phyloP scores from a whole-genome alignment of 768 basidiomycete genomes.

The Mycena maculata region DNA sequence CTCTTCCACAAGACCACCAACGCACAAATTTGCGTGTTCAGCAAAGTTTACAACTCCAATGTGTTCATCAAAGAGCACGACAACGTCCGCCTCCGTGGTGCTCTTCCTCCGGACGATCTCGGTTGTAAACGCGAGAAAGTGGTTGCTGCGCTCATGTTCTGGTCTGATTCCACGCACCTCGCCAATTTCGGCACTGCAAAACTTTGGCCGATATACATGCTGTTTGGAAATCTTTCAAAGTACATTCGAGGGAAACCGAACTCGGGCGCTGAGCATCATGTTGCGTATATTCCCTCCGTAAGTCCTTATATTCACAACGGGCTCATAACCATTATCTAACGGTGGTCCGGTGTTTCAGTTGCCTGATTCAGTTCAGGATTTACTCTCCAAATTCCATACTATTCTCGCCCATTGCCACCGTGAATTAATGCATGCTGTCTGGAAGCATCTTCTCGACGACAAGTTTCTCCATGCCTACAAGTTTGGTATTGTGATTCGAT shows the following conservation, averaged over 20 bases:
- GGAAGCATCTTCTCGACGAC: too few species aligned
- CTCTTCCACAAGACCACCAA: neutral
- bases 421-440: too few species aligned
- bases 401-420: too few species aligned
- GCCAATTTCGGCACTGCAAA: slow-evolving; percentile 42
- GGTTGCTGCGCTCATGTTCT: slow-evolving; percentile 42
- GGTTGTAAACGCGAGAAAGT: slow-evolving; percentile 36
- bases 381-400: too few species aligned
- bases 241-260: slow-evolving; percentile 40
- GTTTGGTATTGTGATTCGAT: slow-evolving; percentile 39
- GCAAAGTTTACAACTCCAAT: slow-evolving; percentile 37
- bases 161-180: slow-evolving; percentile 44
- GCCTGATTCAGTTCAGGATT: too few species aligned
- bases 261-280: slow-evolving; percentile 37
- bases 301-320: slow-evolving; percentile 20
- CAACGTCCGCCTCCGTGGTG: slow-evolving; percentile 29
- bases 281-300: slow-evolving; percentile 50
- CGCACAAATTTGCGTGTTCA: neutral
- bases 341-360: too few species aligned
- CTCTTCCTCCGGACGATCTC: slow-evolving; percentile 30
- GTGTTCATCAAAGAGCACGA: slow-evolving; percentile 35
- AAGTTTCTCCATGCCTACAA: too few species aligned
- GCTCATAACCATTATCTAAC: slow-evolving; percentile 38
- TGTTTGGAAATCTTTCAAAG: slow-evolving; percentile 49
- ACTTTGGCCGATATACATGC: slow-evolving; percentile 51